Evolutionary conservation across 495 filamentous ascomycete genomes (phyloP), one percentile per base, ranked within the genome.

Genomic region (Lasiosphaeria hispida): DNA sequence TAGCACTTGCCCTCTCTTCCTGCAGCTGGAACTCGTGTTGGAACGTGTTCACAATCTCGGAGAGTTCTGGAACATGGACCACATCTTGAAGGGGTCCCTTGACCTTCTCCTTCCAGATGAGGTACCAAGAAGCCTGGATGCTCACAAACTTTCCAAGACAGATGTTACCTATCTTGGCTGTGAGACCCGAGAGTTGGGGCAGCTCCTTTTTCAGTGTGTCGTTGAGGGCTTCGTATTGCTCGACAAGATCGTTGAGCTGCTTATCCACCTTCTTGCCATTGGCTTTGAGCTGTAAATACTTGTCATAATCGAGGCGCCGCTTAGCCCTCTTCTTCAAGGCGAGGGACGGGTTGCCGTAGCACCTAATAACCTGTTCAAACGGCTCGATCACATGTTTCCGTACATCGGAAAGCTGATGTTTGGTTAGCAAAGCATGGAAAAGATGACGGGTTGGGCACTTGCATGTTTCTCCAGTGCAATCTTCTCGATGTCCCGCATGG

Each of bases 311-410:
- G 37, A 90, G 74, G 5, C 95, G 82, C 34, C 91, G 87, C 74
- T 97, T 97, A 53, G 90, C 86, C 10, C 94, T 87, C 72, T 97
- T 96, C 61, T 87, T 86, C 85, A 97, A 96, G 5, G 95, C 83
- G 47, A 87, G 84, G 39, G 88, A 85, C 2, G 93, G 91, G 7
- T 87, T 88, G 49, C 88, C 85, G 61, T 96, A 87, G 9, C 92
- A 80, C 65, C 87, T 85, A 55, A 96, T 85, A 35, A 96, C 75
- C 23, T 84, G 83, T 63, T 89, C 82, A 73, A 97, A 91, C 2
- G 94, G 94, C 54, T 93, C 87, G 51, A 96, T 91, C 47, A 95
- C 88, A 62, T 87, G 84, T 70, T 88, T 90, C 11, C 85, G 82
- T 19, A 97, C 85, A 64, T 85, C 77, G 8, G 81, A 76, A 69